phyloP scores from a whole-genome alignment of 78 protist genomes.

The Polysphondylium violaceum region DNA sequence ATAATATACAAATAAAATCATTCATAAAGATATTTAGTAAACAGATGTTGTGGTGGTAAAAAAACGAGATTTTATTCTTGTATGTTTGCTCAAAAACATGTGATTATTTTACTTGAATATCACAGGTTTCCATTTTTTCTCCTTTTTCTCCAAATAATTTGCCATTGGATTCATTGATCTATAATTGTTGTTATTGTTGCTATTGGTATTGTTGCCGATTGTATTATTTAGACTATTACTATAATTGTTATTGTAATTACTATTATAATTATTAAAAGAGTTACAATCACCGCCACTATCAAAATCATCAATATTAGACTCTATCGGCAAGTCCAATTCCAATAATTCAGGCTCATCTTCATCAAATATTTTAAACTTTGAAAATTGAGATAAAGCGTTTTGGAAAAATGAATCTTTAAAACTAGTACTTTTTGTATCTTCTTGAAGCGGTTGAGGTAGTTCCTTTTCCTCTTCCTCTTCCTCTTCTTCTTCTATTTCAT shows the following conservation, averaged over 20 bases:
- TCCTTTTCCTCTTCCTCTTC: constrained; percentile 4
- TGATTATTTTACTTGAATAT: too few relatives aligned
- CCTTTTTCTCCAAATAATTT: not conserved
- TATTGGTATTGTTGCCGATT: too few relatives aligned
- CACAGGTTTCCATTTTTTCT: too few relatives aligned
- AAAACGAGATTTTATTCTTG: too few relatives aligned
- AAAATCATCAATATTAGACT: not conserved
- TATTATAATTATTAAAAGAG: not conserved
- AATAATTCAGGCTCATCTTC: constrained; percentile 42
- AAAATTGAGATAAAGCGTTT: constrained; percentile 5
- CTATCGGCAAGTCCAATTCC: constrained; percentile 25
- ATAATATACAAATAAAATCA: too few relatives aligned
- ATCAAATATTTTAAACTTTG: constrained; percentile 32
- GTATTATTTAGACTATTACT: not conserved
- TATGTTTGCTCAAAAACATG: too few relatives aligned
- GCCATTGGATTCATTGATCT: constrained; percentile 41
- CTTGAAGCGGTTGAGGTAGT: not conserved
- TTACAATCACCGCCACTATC: not conserved
- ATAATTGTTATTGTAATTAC: not conserved
- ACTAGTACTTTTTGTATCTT: not conserved
- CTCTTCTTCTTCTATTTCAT: not conserved
- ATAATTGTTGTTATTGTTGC: not conserved
- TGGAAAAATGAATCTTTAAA: constrained; percentile 15
- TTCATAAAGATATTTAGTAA: too few relatives aligned
- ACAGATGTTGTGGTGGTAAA: too few relatives aligned